These are phyloP conservation scores for Pterocarpus santalinus DNA, from an alignment of 306 rosid species.

Conservation along the genomic window DNA sequence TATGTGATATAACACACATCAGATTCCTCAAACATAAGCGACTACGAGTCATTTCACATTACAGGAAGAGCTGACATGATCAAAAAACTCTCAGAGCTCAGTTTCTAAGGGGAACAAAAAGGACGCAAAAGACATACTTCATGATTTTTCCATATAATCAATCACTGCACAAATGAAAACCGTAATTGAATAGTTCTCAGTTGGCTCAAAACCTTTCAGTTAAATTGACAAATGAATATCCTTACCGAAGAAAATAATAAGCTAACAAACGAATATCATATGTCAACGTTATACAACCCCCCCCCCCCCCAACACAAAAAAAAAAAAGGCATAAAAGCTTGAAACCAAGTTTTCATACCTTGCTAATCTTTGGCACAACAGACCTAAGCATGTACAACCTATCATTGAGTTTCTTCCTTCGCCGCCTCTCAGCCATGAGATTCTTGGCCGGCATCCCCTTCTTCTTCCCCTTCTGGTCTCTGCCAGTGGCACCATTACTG, in stretches of 20 bases:
- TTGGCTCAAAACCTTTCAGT: background rate
- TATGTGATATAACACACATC: background rate
- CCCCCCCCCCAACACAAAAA: no score
- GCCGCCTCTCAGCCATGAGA: constrained; percentile 88
- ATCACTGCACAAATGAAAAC: background rate
- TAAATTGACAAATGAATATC: background rate
- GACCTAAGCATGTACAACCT: constrained; percentile 88
- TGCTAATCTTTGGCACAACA: constrained; percentile 89
- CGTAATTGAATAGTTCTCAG: background rate
- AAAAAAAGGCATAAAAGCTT: background rate
- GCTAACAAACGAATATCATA: background rate
- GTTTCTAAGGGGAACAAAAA: background rate
- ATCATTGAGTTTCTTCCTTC: constrained; percentile 88
- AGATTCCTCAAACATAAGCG: constrained; percentile 6
- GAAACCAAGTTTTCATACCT: constrained; percentile 50
- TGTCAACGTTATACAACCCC: no score
- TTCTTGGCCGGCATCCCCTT: constrained; percentile 83
- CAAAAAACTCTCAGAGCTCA: background rate
- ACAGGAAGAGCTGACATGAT: background rate
- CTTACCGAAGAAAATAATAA: no score
- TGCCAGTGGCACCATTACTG: constrained; percentile 38
- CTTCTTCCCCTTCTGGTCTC: constrained; percentile 78
- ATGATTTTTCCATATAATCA: background rate
- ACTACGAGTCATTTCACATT: background rate
- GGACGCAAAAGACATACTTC: background rate